Base-by-base conservation (phyloP, 495 filamentous ascomycete species). In the Peziza echinospora region DNA sequence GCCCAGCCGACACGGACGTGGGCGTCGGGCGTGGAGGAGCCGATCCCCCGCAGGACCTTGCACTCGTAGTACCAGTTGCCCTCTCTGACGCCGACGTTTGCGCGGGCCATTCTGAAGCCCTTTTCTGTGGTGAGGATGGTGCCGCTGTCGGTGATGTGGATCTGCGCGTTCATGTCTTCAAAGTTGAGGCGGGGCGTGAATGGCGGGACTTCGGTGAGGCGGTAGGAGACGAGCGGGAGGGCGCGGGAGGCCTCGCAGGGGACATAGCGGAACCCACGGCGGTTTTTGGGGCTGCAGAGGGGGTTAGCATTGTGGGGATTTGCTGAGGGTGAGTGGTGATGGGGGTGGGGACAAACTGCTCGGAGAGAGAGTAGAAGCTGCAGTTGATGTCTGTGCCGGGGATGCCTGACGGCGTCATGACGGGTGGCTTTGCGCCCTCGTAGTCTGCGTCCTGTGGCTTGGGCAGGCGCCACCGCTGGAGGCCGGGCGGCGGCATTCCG, bases 1-100 rank as follows among this genome's bases (percentile, higher is more conserved):
- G 89, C 85, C 63, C 83, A 94, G 1, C 91, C 91, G 45, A 96
- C 69, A 10, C 91, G 76, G 8, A 94, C 79, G 61, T 97, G 85
- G 25, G 81, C 83, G 45, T 67, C 43, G 30, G 19, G 6, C 19
- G 30, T 3, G 3, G 30, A 17, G 6, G 30, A 37, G 30, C 19
- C 19, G 13, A 37, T 37, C 6, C 80, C 79, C 45, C 73, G 77
- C 8, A 85, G 72, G 37, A 99, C 74, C 51, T 80, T 84, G 60
- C 86, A 85, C 62, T 99, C 91, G 66, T 82, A 96, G 58, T 92
- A 99, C 65, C 78, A 85, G 16, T 80, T 70, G 1, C 91, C 91
- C 63, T 94, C 82, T n/a, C 91, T 67, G 5, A 83, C 81, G 26
- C 80, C 80, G 0, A 96, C 81, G 58, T 96, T 99, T 10, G 83